These are phyloP conservation scores for Trypethelium eluteriae DNA, from an alignment of 495 filamentous ascomycete genomes.

Conservation along the genomic window DNA sequence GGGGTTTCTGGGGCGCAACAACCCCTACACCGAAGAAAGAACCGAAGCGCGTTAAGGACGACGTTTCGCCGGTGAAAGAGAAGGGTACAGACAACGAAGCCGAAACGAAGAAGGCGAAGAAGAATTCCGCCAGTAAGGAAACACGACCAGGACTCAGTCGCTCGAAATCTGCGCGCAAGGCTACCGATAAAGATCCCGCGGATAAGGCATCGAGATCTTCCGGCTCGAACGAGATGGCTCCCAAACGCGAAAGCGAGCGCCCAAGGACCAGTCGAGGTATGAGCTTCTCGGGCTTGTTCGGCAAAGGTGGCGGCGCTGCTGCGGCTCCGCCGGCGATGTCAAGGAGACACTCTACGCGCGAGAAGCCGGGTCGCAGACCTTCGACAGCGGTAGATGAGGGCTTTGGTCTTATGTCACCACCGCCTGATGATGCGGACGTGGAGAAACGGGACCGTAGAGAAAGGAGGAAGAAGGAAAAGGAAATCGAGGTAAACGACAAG, in stretches of 20 bases:
- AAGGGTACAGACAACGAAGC: constrained; percentile 14
- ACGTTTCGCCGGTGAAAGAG: constrained; percentile 23
- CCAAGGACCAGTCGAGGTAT: constrained; percentile 40
- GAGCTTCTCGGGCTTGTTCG: constrained; percentile 47
- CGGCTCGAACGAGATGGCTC: constrained; percentile 48
- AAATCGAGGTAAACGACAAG: constrained; percentile 45
- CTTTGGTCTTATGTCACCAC: constrained; percentile 46
- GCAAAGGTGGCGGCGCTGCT: constrained; percentile 29
- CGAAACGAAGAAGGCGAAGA: constrained; percentile 21
- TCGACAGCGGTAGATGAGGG: constrained; percentile 44
- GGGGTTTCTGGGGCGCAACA: constrained; percentile 53
- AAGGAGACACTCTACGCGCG: constrained; percentile 44
- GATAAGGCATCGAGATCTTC: constrained; percentile 48
- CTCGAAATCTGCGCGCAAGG: constrained; percentile 48
- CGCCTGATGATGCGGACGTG: constrained; percentile 39
- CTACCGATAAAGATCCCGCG: constrained; percentile 43
- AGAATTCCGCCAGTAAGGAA: constrained; percentile 21
- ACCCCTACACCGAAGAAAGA: constrained; percentile 39
- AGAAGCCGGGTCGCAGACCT: constrained; percentile 40
- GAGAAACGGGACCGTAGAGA: background rate
- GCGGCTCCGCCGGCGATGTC: constrained; percentile 39
- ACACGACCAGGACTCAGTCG: constrained; percentile 35
- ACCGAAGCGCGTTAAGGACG: constrained; percentile 27
- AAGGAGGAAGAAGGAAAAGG: constrained; percentile 17
- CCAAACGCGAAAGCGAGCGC: constrained; percentile 27